phyloP scores from a whole-genome alignment of 495 filamentous ascomycete species.

The Terfezia claveryi region DNA sequence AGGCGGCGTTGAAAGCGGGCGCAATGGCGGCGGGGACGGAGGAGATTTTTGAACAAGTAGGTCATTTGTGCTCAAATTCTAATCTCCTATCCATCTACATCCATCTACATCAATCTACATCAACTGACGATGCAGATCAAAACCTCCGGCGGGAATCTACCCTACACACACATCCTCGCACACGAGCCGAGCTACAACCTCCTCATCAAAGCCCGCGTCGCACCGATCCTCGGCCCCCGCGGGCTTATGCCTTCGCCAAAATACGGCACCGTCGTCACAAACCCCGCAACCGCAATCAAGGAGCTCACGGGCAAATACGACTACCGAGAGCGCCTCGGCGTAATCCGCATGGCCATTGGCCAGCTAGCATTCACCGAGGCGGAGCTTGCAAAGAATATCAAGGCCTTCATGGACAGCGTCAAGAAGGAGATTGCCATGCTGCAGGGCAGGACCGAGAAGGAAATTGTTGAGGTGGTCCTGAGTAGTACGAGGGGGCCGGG shows the following conservation, averaged over 20 bases:
- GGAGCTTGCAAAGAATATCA: slow-evolving; percentile 67
- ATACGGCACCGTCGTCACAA: slow-evolving; percentile 64
- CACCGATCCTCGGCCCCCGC: slow-evolving; percentile 61
- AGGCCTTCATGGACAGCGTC: slow-evolving; percentile 47
- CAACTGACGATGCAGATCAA: not conserved
- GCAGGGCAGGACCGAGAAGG: slow-evolving; percentile 53
- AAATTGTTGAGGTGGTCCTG: slow-evolving; percentile 81
- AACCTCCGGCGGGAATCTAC: too few species aligned
- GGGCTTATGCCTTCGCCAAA: slow-evolving; percentile 84
- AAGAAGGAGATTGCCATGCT: slow-evolving; percentile 52
- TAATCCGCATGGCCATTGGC: slow-evolving; percentile 69
- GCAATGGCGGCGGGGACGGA: slow-evolving; percentile 69
- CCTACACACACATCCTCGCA: slow-evolving; percentile 29
- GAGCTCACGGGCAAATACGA: slow-evolving; percentile 64
- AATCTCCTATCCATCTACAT: too few species aligned
- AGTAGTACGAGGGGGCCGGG: slow-evolving; percentile 72
- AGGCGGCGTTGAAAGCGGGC: slow-evolving; percentile 48
- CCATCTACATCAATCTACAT: not conserved
- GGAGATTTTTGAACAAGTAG: slow-evolving; percentile 43
- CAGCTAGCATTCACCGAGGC: slow-evolving; percentile 79
- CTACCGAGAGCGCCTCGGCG: slow-evolving; percentile 67
- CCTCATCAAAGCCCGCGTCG: slow-evolving; percentile 31
- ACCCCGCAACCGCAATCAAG: slow-evolving; percentile 44
- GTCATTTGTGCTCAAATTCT: not conserved
- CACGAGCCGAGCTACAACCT: slow-evolving; percentile 52